These are phyloP conservation scores for Gaillardinia entomophila DNA, from an alignment of 805 yeast genomes.

Conservation along the genomic window DNA sequence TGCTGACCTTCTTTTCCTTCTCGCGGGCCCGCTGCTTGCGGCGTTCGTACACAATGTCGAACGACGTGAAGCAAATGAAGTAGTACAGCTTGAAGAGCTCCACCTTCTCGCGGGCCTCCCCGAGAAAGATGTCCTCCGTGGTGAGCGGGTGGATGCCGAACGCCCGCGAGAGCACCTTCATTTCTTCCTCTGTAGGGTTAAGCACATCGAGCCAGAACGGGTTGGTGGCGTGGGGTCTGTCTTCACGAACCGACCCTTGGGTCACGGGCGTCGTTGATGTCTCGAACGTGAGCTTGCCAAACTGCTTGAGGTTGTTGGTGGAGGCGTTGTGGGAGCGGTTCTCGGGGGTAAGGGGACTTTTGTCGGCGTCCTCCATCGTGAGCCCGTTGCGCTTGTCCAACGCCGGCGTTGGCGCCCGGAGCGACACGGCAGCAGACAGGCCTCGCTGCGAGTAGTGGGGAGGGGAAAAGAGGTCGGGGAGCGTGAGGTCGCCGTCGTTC, in stretches of 20 bases:
- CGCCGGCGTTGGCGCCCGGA: not conserved
- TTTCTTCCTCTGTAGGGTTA: slow-evolving; percentile 94
- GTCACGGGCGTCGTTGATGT: slow-evolving; percentile 2
- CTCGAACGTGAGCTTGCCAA: not conserved
- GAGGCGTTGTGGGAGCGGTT: not conserved
- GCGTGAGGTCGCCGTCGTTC: slow-evolving; percentile 3
- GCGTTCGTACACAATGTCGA: slow-evolving; percentile 66
- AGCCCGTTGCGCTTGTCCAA: too few relatives aligned
- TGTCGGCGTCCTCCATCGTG: too few relatives aligned
- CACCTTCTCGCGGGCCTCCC: slow-evolving; percentile 93
- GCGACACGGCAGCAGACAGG: not conserved
- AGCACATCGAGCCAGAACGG: slow-evolving; percentile 82
- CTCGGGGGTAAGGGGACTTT: not conserved
- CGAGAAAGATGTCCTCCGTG: slow-evolving; percentile 88
- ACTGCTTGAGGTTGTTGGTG: not conserved
- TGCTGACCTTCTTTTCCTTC: slow-evolving; percentile 33
- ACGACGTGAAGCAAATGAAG: slow-evolving; percentile 72
- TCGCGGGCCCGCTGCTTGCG: slow-evolving; percentile 46
- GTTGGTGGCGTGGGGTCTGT: slow-evolving; percentile 5
- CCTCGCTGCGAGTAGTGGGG: slow-evolving; percentile 9
- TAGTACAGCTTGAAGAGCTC: slow-evolving; percentile 89
- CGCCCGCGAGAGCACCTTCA: slow-evolving; percentile 84
- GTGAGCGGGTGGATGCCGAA: slow-evolving; percentile 96
- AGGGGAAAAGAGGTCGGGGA: slow-evolving; percentile 22
- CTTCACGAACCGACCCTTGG: slow-evolving; percentile 7